phyloP scores from a whole-genome alignment of 1,139 yeast genomes.

The Hemisphaericaspora xylanilytica region DNA sequence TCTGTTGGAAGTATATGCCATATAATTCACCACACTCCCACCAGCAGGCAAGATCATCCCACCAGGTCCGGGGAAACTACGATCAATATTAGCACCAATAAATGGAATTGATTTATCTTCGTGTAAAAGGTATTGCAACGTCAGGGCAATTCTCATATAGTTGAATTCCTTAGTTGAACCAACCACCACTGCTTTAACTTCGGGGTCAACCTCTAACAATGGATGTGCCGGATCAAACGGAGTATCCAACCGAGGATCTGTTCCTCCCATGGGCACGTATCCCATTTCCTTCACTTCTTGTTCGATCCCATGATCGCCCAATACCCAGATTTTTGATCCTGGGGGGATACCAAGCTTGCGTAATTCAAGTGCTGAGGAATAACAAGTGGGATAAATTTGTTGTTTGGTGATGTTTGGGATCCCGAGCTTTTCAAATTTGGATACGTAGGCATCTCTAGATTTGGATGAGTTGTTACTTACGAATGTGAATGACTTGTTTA shows the following conservation, averaged over 20 bases:
- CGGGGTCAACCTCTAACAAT: slow-evolving; percentile 41
- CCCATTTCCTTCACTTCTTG: slow-evolving; percentile 71
- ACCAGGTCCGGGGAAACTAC: slow-evolving; percentile 40
- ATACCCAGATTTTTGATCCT: slow-evolving; percentile 68
- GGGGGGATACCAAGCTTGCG: slow-evolving; percentile 23
- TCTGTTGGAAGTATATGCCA: slow-evolving; percentile 36
- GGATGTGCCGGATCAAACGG: slow-evolving; percentile 34
- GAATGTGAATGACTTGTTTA: slow-evolving; percentile 32
- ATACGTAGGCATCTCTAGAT: slow-evolving; percentile 32
- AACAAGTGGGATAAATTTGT: slow-evolving; percentile 38
- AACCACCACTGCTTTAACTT: slow-evolving; percentile 40
- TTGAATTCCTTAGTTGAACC: slow-evolving; percentile 41
- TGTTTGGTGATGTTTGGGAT: slow-evolving; percentile 29
- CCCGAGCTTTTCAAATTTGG: slow-evolving; percentile 34
- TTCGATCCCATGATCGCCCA: slow-evolving; percentile 81
- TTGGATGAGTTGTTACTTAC: slow-evolving; percentile 43
- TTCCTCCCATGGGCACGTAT: slow-evolving; percentile 70
- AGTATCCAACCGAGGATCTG: slow-evolving; percentile 41
- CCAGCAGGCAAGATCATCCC: slow-evolving; percentile 43
- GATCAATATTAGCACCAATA: slow-evolving; percentile 41
- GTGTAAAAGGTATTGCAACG: slow-evolving; percentile 39
- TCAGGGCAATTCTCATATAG: slow-evolving; percentile 38
- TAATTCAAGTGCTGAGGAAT: slow-evolving; percentile 33
- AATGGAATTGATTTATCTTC: slow-evolving; percentile 34
- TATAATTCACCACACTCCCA: slow-evolving; percentile 40